Base-by-base conservation (phyloP, 768 basidiomycete genomes). In the Trametes cubensis region DNA sequence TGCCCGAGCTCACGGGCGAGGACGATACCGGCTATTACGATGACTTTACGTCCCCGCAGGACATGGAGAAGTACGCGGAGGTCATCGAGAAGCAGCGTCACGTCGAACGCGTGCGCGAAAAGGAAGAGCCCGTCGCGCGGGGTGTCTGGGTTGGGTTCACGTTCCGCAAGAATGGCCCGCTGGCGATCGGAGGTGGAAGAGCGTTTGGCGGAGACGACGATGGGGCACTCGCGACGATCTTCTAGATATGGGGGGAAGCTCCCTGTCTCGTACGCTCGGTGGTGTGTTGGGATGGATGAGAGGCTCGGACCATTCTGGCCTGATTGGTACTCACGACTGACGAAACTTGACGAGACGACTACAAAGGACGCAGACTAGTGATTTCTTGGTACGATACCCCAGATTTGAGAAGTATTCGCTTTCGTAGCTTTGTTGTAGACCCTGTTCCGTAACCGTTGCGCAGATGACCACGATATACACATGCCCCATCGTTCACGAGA, bases 41-140 rank as follows among this genome's bases (percentile, higher is more conserved):
- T 68, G 93, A 94, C 72, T 95, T 95, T 73, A 88, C 88, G 2
- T 89, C 84, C 4, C 78, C 83, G 4, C 92, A 95, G 61, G 96
- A 98, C 71, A 98, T 98, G 95, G 94, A 93, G 52, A 98, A 98
- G 78, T 98, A 98, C 71, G 94, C 95, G 13, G 96, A 99, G 74
- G 97, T 99, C 7, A 86, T 91, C 75, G 97, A 97, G 80, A 99
- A 98, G 77, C 95, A 98, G 77, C 80, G 78, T 70, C 95, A 98
- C 72, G 95, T 99, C 25, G 96, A 96, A 25, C 84, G 83, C 59
- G 92, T 98, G 18, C 86, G 83, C 74, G 96, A 98, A 79, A 91
- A 91, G 74, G 93, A 92, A 4, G 92, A 93, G 61, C 74, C 80
- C 3, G 77, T 83, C 67, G 73, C 80, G 2, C 78, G 92, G 50